Base-by-base conservation (phyloP, 495 filamentous ascomycete species). In the Trichocladium uniseriatum region DNA sequence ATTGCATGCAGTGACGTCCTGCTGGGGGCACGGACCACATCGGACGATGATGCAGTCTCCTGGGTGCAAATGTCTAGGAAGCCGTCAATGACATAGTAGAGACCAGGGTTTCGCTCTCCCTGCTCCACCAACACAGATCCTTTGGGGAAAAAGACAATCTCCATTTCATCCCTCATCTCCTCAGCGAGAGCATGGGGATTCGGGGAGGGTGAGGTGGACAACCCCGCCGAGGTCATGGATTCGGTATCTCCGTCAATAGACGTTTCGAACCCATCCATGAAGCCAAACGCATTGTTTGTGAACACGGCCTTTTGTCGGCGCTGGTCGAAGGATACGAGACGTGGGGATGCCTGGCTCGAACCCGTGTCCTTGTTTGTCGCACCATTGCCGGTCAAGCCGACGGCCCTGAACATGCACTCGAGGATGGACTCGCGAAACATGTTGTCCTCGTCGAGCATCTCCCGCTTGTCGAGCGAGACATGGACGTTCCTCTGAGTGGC, bases 71-170 rank as follows among this genome's bases (percentile, higher is more conserved):
- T 89, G 63, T 98, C 94, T 20, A 98, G 69, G 52, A 98, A 98
- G 3, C 92, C 92, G 64, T 98, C 92, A 44, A 98, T 86, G 10
- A 98, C 92, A 64, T 97, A 98, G 69, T 98, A 98, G 9, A 98
- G 72, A 1, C 92, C 92, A 0, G 94, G 94, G 56, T 94, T 94
- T 15, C 94, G 77, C 68, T 98, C 92, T 0, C 92, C 90, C 63
- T 97, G 89, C 55, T 98, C 92, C 0, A 98, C 91, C n/a, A 98
- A 74, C 6, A 98, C 86, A 7, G 92, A 89, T 4, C 86, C 89
- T 60, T 97, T 84, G 0, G 88, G 89, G 55, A 98, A 98, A 69
- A 84, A 96, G 4, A 98, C 94, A 53, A 98, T 95, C 60, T 98
- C 92, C n/a, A 97, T 78, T 37, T 98, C 92, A 56, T 92, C 81